phyloP scores from a whole-genome alignment of 768 basidiomycete genomes.

The Phlebiopsis gigantea region DNA sequence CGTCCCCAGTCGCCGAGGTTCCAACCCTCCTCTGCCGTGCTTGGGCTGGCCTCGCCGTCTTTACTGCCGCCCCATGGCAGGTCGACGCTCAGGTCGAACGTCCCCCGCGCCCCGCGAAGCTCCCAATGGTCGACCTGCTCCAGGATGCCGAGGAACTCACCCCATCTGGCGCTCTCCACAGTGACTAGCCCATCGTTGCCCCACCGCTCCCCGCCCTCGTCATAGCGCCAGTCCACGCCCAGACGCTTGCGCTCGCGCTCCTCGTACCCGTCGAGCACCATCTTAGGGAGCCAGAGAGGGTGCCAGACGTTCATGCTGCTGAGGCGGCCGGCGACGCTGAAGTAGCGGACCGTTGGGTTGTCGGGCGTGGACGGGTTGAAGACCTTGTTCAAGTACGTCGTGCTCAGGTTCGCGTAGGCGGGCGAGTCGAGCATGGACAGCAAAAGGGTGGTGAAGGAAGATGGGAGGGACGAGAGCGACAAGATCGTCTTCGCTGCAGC shows the following conservation, averaged over 20 bases:
- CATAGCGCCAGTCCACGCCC: slow-evolving; percentile 20
- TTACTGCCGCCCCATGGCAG: slow-evolving; percentile 35
- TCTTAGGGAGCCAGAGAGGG: slow-evolving; percentile 94
- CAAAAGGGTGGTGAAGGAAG: slow-evolving; percentile 82
- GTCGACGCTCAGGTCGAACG: slow-evolving; percentile 46
- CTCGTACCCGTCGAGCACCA: slow-evolving; percentile 86
- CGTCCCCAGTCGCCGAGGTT: slow-evolving; percentile 51
- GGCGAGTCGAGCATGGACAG: slow-evolving; percentile 91
- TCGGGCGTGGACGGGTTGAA: slow-evolving; percentile 85
- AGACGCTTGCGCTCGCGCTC: slow-evolving; percentile 46
- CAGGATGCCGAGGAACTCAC: slow-evolving; percentile 87
- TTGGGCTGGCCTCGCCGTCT: slow-evolving; percentile 15
- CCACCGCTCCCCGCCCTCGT: slow-evolving; percentile 39
- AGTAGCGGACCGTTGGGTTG: slow-evolving; percentile 82
- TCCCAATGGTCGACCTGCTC: slow-evolving; percentile 97
- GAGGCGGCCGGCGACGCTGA: slow-evolving; percentile 81
- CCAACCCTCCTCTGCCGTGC: slow-evolving; percentile 33
- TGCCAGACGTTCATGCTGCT: slow-evolving; percentile 72
- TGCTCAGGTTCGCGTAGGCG: slow-evolving; percentile 91
- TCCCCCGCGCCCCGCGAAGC: slow-evolving; percentile 80
- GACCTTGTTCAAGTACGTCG: slow-evolving; percentile 66
- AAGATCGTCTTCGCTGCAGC: slow-evolving; percentile 31
- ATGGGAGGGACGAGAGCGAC: slow-evolving; percentile 64
- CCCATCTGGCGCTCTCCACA: slow-evolving; percentile 92
- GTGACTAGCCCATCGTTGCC: slow-evolving; percentile 93